Base-by-base conservation (phyloP, 164 flowering plant genomes). In the Warburgia ugandensis region DNA sequence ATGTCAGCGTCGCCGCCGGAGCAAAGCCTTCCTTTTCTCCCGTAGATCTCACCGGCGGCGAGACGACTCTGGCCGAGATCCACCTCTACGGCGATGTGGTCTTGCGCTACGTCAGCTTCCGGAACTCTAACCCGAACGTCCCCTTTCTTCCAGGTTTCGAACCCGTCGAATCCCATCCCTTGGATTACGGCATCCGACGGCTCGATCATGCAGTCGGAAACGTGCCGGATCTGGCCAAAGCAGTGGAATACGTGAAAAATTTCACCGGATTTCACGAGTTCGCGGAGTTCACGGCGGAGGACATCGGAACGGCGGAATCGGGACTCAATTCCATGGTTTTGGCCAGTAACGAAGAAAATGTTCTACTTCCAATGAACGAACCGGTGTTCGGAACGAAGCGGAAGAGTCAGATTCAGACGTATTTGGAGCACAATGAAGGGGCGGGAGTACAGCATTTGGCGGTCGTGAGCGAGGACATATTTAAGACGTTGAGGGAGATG, bases 331-430 rank as follows among this genome's bases (percentile, higher is more conserved):
- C 97, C 12, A 66, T 72, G 53, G 94, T 88, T 5, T 44, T 88
- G 58, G 83, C 89, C 0, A 85, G 60, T 62, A 85, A 88, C 62
- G 78, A 80, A 0, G 97, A 85, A 60, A 81, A 45, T 71, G 86
- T 88, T 29, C 46, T 88, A 63, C 37, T 85, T 20, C 94, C 94
- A n/a, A 26, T 88, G 76, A 85, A 83, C 58, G 97, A 88, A 57
- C 97, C 97, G 31, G 92, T 88, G 43, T 60, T 25, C 55, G 97
- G 97, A 45, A 88, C 86, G 13, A 88, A 85, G 68, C 54, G 97
- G 68, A 80, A 81, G 79, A 85, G 94, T 52, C 97, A 88, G 66
- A 88, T 88, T 27, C 94, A 88, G 78, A 88, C 94, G 6, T 85
- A 72, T 50, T 52, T 88, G 73, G 97, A 88, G 78, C 91, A 88